A percentile compares a stretch with the other conserved stretches of the same genome.
These are phyloP conservation scores for Podila verticillata DNA, from an alignment of 192 early-diverging fungal genomes.

Conservation along the genomic window DNA sequence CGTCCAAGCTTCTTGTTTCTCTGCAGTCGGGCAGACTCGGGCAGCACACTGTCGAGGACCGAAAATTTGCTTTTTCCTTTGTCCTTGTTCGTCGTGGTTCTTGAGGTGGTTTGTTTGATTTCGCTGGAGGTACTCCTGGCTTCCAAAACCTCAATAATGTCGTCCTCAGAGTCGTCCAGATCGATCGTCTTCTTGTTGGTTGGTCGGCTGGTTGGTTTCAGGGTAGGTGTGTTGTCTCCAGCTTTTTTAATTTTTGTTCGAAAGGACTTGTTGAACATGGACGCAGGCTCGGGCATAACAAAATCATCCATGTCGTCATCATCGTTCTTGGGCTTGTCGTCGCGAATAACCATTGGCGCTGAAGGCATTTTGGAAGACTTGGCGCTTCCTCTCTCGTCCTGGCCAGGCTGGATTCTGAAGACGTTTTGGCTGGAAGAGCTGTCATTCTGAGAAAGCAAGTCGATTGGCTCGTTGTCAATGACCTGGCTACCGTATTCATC, in stretches of 20 bases:
- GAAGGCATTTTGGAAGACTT: neutral
- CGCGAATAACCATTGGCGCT: neutral
- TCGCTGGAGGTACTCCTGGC: neutral
- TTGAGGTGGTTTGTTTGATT: neutral
- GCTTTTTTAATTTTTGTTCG: constrained; percentile 3
- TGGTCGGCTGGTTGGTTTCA: neutral
- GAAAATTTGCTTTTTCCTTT: neutral
- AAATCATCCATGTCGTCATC: constrained; percentile 40
- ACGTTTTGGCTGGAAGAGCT: constrained; percentile 38
- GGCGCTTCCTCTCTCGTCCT: neutral
- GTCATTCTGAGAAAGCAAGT: constrained; percentile 11
- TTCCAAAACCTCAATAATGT: neutral
- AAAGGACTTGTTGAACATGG: constrained; percentile 26
- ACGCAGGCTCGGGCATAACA: constrained; percentile 28
- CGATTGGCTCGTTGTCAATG: neutral
- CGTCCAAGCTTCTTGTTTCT: neutral
- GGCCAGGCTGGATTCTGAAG: constrained; percentile 33
- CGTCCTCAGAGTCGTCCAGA: constrained; percentile 35
- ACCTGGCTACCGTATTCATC: neutral
- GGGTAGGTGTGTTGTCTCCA: neutral
- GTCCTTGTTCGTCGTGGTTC: neutral
- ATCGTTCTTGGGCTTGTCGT: neutral
- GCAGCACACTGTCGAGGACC: neutral
- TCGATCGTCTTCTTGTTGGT: constrained; percentile 4
- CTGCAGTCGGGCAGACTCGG: no score